Evolutionary conservation across 768 basidiomycete species (phyloP).

Genomic region (Amanita fuliginea): DNA sequence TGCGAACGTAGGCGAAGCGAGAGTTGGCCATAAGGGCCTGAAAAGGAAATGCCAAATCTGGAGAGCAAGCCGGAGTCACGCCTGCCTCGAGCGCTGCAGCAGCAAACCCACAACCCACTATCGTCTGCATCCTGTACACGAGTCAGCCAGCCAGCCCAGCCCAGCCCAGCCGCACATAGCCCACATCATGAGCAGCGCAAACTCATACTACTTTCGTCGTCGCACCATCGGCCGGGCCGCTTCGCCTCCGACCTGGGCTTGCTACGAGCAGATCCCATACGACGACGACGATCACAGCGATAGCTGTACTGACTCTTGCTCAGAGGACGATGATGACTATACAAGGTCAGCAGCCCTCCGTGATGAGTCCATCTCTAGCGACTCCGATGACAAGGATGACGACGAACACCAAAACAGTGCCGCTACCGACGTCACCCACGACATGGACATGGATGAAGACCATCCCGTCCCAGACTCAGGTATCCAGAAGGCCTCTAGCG

Average conservation of each 20-base stretch:
- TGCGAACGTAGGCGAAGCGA: slow-evolving; percentile 84
- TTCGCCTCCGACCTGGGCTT: slow-evolving; percentile 81
- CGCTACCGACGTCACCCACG: slow-evolving; percentile 15
- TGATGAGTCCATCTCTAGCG: slow-evolving; percentile 12
- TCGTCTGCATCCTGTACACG: not conserved
- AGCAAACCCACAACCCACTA: slow-evolving; percentile 1
- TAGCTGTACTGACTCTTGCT: slow-evolving; percentile 52
- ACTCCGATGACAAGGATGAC: slow-evolving; percentile 27
- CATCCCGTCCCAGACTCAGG: slow-evolving; percentile 25
- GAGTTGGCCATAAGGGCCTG: slow-evolving; percentile 68
- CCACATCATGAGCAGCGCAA: slow-evolving; percentile 25
- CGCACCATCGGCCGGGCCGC: slow-evolving; percentile 72
- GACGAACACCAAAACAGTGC: slow-evolving; percentile 15
- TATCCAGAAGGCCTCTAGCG: slow-evolving; percentile 12
- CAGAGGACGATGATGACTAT: slow-evolving; percentile 69
- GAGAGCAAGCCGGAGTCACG: slow-evolving; percentile 1
- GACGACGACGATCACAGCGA: slow-evolving; percentile 54
- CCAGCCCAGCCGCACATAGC: not conserved
- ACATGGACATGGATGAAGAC: slow-evolving; percentile 50
- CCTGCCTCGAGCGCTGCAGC: not conserved
- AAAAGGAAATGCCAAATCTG: slow-evolving; percentile 1
- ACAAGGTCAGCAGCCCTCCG: slow-evolving; percentile 10
- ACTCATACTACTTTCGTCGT: slow-evolving; percentile 47
- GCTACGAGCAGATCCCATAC: slow-evolving; percentile 82
- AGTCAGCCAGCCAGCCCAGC: not conserved